These are phyloP conservation scores for Hexamita inflata DNA, from an alignment of 208 protist species.

Conservation along the genomic window DNA sequence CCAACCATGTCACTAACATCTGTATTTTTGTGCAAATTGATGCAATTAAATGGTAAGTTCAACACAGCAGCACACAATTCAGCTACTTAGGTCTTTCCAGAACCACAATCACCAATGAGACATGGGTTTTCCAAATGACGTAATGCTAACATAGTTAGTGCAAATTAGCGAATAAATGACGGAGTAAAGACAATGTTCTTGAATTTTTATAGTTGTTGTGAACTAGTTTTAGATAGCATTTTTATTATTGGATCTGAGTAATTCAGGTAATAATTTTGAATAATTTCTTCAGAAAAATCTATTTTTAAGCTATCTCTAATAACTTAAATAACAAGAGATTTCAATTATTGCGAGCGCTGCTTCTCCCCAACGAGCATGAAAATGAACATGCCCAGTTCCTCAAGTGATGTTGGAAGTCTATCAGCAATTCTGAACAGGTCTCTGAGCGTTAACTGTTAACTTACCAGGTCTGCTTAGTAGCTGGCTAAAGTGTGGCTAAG, in stretches of 20 bases:
- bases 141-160: background rate
- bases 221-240: constrained; percentile 41
- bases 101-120: constrained; percentile 93
- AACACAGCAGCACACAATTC: constrained; percentile 58
- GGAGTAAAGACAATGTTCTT: constrained; percentile 15
- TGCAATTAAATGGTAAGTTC: constrained; percentile 63
- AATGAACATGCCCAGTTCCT: constrained; percentile 80
- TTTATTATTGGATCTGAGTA: background rate
- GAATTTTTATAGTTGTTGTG: constrained; percentile 47
- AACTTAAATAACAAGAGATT: constrained; percentile 67
- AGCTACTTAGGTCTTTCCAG: constrained; percentile 90
- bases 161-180: background rate
- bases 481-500: constrained; percentile 61
- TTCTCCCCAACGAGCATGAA: constrained; percentile 93
- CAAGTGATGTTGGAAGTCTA: constrained; percentile 62
- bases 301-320: constrained; percentile 55
- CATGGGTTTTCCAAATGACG: constrained; percentile 69
- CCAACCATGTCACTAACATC: constrained; percentile 94
- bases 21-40: constrained; percentile 99
- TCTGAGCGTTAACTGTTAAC: constrained; percentile 73
- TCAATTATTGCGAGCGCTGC: constrained; percentile 72
- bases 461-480: constrained; percentile 82
- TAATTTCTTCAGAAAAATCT: constrained; percentile 40
- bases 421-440: constrained; percentile 99
- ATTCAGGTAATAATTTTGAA: background rate